These are phyloP conservation scores for Tolypocladium guangdongense DNA, from an alignment of 2,329 filamentous ascomycete species.

Conservation along the genomic window DNA sequence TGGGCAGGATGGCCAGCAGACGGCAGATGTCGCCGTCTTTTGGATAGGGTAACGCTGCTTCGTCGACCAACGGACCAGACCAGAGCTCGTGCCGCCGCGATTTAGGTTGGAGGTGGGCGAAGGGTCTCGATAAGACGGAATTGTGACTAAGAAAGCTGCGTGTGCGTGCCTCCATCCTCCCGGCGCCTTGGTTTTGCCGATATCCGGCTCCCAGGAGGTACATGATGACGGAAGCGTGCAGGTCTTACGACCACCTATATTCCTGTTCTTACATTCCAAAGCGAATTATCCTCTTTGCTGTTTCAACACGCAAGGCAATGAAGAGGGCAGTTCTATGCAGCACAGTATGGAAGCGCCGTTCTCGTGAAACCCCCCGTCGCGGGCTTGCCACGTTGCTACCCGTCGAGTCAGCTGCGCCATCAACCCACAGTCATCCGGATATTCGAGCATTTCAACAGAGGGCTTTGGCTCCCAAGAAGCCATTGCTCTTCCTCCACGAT, in stretches of 20 bases:
- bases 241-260: neutral
- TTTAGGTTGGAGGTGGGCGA: neutral
- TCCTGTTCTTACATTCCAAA: neutral
- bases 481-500: conserved; percentile 36
- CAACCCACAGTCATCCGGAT: conserved; percentile 9
- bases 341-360: neutral
- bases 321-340: neutral
- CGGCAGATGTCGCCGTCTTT: neutral
- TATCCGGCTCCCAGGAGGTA: conserved; percentile 7
- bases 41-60: neutral
- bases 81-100: neutral
- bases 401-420: conserved; percentile 4
- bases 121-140: neutral
- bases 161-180: neutral
- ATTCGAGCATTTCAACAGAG: conserved; percentile 38
- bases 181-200: conserved; percentile 15
- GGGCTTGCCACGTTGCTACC: neutral
- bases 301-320: neutral
- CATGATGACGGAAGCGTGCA: neutral
- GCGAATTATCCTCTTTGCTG: neutral
- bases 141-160: neutral
- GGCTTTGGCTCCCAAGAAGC: conserved; percentile 41
- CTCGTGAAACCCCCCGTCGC: neutral
- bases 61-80: neutral
- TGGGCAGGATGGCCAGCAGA: neutral